phyloP scores from a whole-genome alignment of 495 filamentous ascomycete genomes.

The Aspergillus affinis region DNA sequence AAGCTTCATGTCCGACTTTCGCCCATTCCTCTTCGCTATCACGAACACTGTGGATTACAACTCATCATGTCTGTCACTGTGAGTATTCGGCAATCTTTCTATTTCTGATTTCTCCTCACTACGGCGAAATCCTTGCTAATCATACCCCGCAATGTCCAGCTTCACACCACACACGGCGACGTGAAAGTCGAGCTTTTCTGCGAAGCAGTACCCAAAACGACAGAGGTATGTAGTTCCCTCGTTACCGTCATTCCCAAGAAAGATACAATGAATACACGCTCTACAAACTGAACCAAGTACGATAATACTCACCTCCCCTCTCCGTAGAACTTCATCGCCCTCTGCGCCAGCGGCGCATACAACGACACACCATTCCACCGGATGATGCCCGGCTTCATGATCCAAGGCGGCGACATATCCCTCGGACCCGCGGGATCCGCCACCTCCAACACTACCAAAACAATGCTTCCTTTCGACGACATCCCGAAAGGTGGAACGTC shows the following conservation, averaged over 20 bases:
- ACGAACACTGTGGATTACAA: neutral
- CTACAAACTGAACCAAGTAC: no score
- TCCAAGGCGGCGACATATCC: conserved; percentile 82
- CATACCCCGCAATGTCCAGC: conserved; percentile 40
- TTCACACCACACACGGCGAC: conserved; percentile 87
- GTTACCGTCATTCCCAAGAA: no score
- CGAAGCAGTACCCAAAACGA: conserved; percentile 87
- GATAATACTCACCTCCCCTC: neutral
- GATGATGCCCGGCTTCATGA: conserved; percentile 86
- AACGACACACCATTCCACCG: conserved; percentile 89
- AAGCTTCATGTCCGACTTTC: neutral
- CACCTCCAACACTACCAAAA: conserved; percentile 29
- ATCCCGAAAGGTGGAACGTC: conserved; percentile 78
- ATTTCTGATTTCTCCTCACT: neutral
- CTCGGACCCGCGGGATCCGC: conserved; percentile 52
- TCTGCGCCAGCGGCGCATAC: conserved; percentile 88
- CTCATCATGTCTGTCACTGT: conserved; percentile 34
- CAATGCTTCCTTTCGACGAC: conserved; percentile 44
- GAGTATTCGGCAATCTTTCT: conserved; percentile 4
- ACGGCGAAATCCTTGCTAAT: conserved; percentile 35
- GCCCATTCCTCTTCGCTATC: neutral
- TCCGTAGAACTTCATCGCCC: conserved; percentile 87
- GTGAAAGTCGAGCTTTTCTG: conserved; percentile 97
- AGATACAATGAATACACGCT: no score
- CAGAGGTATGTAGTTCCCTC: conserved; percentile 53